phyloP scores from a whole-genome alignment of 2,329 filamentous ascomycete species.

The Calcarisporium arbuscula region DNA sequence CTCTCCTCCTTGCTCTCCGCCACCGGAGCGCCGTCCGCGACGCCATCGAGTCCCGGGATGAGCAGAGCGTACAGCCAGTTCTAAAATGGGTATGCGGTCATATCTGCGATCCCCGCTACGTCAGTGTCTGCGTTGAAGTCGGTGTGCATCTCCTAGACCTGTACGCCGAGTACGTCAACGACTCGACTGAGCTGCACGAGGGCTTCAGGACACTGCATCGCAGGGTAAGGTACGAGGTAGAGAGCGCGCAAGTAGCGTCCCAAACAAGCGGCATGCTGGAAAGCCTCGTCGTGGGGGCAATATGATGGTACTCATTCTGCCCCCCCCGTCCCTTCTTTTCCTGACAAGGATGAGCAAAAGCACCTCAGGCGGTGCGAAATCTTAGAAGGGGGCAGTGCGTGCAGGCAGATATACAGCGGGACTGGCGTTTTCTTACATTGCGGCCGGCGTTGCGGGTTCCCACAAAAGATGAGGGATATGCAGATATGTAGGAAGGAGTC shows the following conservation, averaged over 20 bases:
- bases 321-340: too few relatives aligned
- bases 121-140: slow-evolving; percentile 75
- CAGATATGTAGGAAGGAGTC: too few relatives aligned
- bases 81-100: slow-evolving; percentile 76
- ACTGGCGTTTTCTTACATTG: too few relatives aligned
- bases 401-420: too few relatives aligned
- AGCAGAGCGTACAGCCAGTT: slow-evolving; percentile 73
- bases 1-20: slow-evolving; percentile 74
- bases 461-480: too few relatives aligned
- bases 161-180: slow-evolving; percentile 73
- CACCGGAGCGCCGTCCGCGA: slow-evolving; percentile 81
- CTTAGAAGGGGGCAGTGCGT: too few relatives aligned
- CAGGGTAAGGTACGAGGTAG: slow-evolving; percentile 69
- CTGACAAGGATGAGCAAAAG: too few relatives aligned
- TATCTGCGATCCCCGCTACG: slow-evolving; percentile 76
- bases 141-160: slow-evolving; percentile 78
- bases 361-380: too few relatives aligned
- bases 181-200: slow-evolving; percentile 65
- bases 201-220: slow-evolving; percentile 63
- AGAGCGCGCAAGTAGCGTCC: slow-evolving; percentile 75
- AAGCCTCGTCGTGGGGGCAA: slow-evolving; percentile 41
- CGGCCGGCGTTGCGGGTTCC: too few relatives aligned
- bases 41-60: slow-evolving; percentile 75
- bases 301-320: too few relatives aligned
- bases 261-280: slow-evolving; percentile 86